Conservation (phyloP, 768 basidiomycete genomes). For the Chalciporus piperatus region DNA sequence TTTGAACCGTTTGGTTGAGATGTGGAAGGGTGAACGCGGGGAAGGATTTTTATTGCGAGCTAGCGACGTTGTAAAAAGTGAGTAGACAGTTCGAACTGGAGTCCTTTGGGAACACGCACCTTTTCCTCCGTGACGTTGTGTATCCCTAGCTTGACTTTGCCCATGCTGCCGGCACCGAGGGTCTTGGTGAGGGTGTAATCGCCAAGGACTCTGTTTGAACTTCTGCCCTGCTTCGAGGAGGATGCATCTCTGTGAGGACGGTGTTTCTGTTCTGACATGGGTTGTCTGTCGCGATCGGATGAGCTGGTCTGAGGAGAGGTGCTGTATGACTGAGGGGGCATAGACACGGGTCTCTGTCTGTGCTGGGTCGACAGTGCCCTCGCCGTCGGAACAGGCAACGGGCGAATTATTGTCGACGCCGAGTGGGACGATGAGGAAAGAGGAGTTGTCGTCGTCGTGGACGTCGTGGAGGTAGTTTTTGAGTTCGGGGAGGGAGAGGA, state of each 20-base stretch:
- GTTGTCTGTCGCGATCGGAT: slow-evolving; percentile 31
- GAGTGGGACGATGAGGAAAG: slow-evolving; percentile 6
- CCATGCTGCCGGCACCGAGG: slow-evolving; percentile 97
- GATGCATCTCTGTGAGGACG: slow-evolving; percentile 32
- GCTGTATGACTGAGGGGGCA: slow-evolving; percentile 63
- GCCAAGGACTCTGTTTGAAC: slow-evolving; percentile 63
- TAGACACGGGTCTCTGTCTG: slow-evolving; percentile 64
- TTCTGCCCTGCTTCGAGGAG: slow-evolving; percentile 35
- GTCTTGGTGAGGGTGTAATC: slow-evolving; percentile 98
- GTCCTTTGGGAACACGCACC: slow-evolving; percentile 45
- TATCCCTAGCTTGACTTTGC: slow-evolving; percentile 95
- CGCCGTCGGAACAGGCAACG: slow-evolving; percentile 23
- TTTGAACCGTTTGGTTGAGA: slow-evolving; percentile 47
- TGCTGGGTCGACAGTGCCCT: slow-evolving; percentile 22
- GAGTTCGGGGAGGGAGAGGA: slow-evolving; percentile 9
- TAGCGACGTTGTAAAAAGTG: slow-evolving; percentile 29
- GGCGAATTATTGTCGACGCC: slow-evolving; percentile 32
- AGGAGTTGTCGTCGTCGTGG: slow-evolving; percentile 10
- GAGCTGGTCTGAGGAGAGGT: slow-evolving; percentile 32
- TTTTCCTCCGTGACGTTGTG: slow-evolving; percentile 89
- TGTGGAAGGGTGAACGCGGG: slow-evolving; percentile 67
- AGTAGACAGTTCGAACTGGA: slow-evolving; percentile 3
- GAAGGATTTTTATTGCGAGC: slow-evolving; percentile 99
- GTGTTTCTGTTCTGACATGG: slow-evolving; percentile 27
- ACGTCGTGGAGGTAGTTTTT: slow-evolving; percentile 7